A percentile compares a stretch with the other conserved stretches of the same genome.
These are phyloP conservation scores for Lactarius hatsudake DNA, from an alignment of 768 basidiomycete genomes.

Conservation along the genomic window DNA sequence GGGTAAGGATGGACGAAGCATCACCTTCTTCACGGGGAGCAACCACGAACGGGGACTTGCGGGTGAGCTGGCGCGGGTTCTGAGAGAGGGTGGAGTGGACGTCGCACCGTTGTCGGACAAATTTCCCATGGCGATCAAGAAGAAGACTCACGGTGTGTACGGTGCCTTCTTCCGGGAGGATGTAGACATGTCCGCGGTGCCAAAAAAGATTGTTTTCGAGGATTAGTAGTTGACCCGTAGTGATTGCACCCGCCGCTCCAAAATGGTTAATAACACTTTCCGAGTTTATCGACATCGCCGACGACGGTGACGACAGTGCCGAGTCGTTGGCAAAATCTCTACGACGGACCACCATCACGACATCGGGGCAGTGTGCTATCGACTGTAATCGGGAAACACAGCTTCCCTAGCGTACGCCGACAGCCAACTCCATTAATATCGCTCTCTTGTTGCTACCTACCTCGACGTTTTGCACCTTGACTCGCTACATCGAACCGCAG, in stretches of 20 bases:
- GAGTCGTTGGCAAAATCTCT: background rate
- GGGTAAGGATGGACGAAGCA: conserved; percentile 83
- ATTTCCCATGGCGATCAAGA: conserved; percentile 97
- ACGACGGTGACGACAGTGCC: background rate
- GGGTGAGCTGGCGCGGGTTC: conserved; percentile 88
- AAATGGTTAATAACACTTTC: background rate
- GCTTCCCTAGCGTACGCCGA: background rate
- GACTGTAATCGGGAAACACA: background rate
- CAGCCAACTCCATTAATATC: background rate
- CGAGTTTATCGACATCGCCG: background rate
- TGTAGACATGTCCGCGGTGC: conserved; percentile 53
- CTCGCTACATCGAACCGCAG: background rate
- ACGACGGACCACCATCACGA: background rate
- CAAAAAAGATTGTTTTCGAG: conserved; percentile 78
- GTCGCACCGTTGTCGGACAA: conserved; percentile 71
- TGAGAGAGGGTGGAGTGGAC: conserved; percentile 83
- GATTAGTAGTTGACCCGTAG: conserved; percentile 17
- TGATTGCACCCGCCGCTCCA: background rate
- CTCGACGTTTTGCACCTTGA: background rate
- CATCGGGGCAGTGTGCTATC: conserved; percentile 1
- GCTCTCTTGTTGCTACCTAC: background rate
- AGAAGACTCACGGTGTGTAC: conserved; percentile 87
- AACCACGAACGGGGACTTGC: conserved; percentile 82
- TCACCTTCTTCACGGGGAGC: conserved; percentile 97
- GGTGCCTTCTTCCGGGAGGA: conserved; percentile 82